Percentiles rank a stretch among this genome's conserved stretches.
These are phyloP conservation scores for Naganishia sp. DNA, from an alignment of 1,284 basidiomycete genomes.

Conservation along the genomic window DNA sequence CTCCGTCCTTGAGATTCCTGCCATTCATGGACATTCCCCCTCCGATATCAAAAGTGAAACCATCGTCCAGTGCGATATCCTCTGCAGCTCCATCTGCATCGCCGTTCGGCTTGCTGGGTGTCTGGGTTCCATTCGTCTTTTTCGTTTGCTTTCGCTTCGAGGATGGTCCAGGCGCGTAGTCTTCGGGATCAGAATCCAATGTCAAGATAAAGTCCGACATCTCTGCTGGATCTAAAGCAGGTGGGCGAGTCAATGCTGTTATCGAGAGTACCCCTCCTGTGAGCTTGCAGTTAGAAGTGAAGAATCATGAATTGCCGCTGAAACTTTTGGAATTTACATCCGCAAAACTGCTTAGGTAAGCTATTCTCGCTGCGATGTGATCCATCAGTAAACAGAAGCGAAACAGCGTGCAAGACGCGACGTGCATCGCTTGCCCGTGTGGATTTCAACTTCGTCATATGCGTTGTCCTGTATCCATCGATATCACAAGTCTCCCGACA, in stretches of 20 bases:
- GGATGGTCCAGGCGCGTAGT: slow-evolving; percentile 36
- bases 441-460: slow-evolving; percentile 21
- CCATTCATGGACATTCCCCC: slow-evolving; percentile 57
- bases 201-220: slow-evolving; percentile 52
- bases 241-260: not conserved
- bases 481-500: slow-evolving; percentile 62
- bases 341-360: slow-evolving; percentile 74
- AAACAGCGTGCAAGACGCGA: slow-evolving; percentile 57
- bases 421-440: slow-evolving; percentile 58
- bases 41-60: slow-evolving; percentile 30
- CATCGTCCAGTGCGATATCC: slow-evolving; percentile 30
- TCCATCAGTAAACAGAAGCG: slow-evolving; percentile 28
- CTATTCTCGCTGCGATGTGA: slow-evolving; percentile 66
- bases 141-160: slow-evolving; percentile 32
- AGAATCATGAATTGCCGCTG: slow-evolving; percentile 6
- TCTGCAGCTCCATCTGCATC: slow-evolving; percentile 34
- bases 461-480: too few relatives aligned
- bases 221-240: slow-evolving; percentile 14
- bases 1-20: slow-evolving; percentile 54
- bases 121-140: slow-evolving; percentile 13
- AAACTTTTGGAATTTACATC: slow-evolving; percentile 27
- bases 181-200: slow-evolving; percentile 55
- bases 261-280: slow-evolving; percentile 1
- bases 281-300: not conserved
- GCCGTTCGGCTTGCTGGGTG: slow-evolving; percentile 36